Evolutionary conservation across 306 rosid species (phyloP).

Genomic region (Astragalus membranaceus): DNA sequence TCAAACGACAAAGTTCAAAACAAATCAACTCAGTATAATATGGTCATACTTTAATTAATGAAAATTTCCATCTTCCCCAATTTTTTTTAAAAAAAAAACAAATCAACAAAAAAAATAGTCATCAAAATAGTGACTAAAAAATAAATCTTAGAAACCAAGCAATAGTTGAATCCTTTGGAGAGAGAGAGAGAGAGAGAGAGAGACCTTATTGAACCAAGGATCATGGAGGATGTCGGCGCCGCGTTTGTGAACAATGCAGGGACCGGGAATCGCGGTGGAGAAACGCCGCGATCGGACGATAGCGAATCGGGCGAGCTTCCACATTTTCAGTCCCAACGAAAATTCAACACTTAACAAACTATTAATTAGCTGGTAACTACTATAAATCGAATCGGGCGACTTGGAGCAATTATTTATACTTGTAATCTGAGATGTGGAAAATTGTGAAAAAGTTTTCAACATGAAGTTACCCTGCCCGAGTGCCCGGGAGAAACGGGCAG

Average conservation of each 20-base stretch:
- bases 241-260: constrained; percentile 93
- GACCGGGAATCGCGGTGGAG: constrained; percentile 84
- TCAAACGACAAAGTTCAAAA: no score
- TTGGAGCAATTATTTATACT: background rate
- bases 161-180: background rate
- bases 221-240: constrained; percentile 99
- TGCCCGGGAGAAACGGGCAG: constrained; percentile 1
- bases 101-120: background rate
- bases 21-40: no score
- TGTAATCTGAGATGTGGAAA: background rate
- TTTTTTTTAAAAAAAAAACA: background rate
- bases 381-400: no score
- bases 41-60: no score
- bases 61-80: no score
- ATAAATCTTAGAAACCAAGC: background rate
- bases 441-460: no score
- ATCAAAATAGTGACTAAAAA: background rate
- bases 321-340: constrained; percentile 32
- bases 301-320: constrained; percentile 66
- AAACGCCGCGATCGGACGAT: constrained; percentile 54
- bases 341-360: background rate
- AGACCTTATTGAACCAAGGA: constrained; percentile 99
- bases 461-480: background rate
- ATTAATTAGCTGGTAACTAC: background rate
- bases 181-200: background rate